phyloP scores from a whole-genome alignment of 2,329 filamentous ascomycete genomes.

The Stachybotrys echinatus region DNA sequence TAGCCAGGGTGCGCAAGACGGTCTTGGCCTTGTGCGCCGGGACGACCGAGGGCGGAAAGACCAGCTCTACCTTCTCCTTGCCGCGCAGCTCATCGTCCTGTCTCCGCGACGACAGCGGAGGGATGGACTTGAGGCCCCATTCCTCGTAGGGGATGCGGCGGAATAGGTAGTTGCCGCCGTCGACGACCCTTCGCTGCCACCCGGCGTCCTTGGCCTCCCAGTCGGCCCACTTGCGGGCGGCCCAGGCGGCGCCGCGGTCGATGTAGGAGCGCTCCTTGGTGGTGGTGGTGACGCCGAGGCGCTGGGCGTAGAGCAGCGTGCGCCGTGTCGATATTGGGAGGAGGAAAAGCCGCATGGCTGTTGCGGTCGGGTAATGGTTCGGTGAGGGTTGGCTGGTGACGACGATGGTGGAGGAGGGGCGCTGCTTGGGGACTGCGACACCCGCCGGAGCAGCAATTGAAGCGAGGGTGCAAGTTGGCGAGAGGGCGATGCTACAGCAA shows the following conservation, averaged over 20 bases:
- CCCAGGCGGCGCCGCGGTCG: slow-evolving; percentile 67
- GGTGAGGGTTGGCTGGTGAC: neutral
- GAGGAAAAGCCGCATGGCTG: slow-evolving; percentile 83
- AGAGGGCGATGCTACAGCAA: neutral
- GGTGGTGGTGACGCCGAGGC: slow-evolving; percentile 52
- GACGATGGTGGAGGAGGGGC: neutral
- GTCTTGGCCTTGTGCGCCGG: slow-evolving; percentile 55
- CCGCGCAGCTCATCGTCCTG: slow-evolving; percentile 58
- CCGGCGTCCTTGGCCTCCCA: slow-evolving; percentile 83
- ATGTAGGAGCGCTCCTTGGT: slow-evolving; percentile 45
- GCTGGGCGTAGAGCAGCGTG: slow-evolving; percentile 88
- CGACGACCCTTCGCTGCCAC: slow-evolving; percentile 84
- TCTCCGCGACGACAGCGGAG: slow-evolving; percentile 66
- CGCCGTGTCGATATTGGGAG: slow-evolving; percentile 88
- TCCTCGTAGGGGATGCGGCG: slow-evolving; percentile 91
- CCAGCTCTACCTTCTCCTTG: slow-evolving; percentile 62
- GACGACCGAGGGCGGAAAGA: slow-evolving; percentile 71
- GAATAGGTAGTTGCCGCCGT: slow-evolving; percentile 80
- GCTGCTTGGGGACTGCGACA: neutral
- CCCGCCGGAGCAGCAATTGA: too few species aligned
- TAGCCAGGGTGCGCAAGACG: slow-evolving; percentile 67
- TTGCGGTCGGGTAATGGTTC: neutral
- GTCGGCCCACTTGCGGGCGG: slow-evolving; percentile 70
- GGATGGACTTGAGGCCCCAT: slow-evolving; percentile 95
- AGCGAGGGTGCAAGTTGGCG: neutral